phyloP scores from a whole-genome alignment of 768 basidiomycete genomes.

The Leccinum aurantiacum region DNA sequence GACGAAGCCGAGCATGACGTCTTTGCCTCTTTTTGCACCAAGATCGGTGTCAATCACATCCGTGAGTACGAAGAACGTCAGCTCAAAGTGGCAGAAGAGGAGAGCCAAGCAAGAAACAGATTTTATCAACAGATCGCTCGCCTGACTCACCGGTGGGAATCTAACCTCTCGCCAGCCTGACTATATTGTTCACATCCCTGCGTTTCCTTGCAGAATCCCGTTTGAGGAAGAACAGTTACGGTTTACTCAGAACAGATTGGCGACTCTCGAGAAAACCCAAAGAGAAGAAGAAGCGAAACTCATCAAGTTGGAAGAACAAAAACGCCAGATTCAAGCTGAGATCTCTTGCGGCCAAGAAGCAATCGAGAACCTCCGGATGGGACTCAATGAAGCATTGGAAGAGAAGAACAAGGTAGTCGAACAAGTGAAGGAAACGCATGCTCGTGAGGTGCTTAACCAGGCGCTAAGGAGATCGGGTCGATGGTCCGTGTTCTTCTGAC shows the following conservation, averaged over 20 bases:
- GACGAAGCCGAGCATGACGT: constrained; percentile 78
- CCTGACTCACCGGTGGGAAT: constrained; percentile 75
- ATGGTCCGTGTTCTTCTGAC: constrained; percentile 48
- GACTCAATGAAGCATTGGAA: constrained; percentile 67
- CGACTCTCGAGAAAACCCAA: constrained; percentile 51
- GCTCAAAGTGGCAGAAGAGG: constrained; percentile 83
- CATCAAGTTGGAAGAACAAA: constrained; percentile 52
- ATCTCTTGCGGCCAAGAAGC: constrained; percentile 56
- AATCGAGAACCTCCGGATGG: constrained; percentile 58
- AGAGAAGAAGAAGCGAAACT: constrained; percentile 55
- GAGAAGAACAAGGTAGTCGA: constrained; percentile 75
- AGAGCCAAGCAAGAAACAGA: constrained; percentile 77
- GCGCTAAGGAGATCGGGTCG: constrained; percentile 86
- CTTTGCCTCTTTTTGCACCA: constrained; percentile 74
- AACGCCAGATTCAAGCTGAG: constrained; percentile 54
- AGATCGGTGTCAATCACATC: constrained; percentile 78
- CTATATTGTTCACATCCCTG: constrained; percentile 6
- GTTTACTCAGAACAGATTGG: constrained; percentile 60
- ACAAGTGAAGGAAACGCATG: constrained; percentile 66
- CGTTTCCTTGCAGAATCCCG: constrained; percentile 50
- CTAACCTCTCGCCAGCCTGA: background rate
- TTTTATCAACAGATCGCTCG: constrained; percentile 87
- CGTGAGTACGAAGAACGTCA: constrained; percentile 94
- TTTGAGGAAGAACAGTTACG: constrained; percentile 81
- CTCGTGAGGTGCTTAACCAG: constrained; percentile 77